Evolutionary conservation across 352 stramenopile species (phyloP).

Genomic region (Achlya hypogyna): DNA sequence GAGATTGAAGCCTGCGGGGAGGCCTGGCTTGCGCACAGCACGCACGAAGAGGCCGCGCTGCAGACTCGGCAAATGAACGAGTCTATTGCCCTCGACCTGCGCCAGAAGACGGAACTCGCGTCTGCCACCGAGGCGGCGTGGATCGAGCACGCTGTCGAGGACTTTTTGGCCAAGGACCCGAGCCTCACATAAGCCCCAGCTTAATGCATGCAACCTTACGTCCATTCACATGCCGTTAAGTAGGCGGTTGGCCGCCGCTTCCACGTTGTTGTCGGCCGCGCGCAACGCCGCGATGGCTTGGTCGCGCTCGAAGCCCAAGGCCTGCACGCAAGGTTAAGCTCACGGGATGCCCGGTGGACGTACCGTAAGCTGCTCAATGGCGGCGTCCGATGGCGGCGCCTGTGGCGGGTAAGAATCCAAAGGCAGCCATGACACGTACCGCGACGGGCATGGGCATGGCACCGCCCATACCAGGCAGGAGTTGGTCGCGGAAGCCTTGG

Average conservation of each 20-base stretch:
- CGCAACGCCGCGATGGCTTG: conserved; percentile 59
- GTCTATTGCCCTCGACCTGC: background rate
- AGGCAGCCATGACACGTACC: background rate
- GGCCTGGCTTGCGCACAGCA: background rate
- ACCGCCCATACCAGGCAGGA: conserved; percentile 45
- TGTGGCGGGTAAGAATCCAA: background rate
- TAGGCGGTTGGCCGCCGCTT: conserved; percentile 73
- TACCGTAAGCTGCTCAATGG: conserved; percentile 74
- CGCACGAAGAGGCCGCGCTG: background rate
- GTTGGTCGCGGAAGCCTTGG: conserved; percentile 73
- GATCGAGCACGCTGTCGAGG: background rate
- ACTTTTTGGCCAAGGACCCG: background rate
- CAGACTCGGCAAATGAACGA: background rate
- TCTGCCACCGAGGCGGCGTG: background rate
- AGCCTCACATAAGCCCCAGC: background rate
- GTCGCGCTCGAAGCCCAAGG: conserved; percentile 63
- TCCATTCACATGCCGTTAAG: conserved; percentile 49
- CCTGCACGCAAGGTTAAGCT: conserved; percentile 31
- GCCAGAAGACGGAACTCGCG: background rate
- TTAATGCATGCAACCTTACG: background rate
- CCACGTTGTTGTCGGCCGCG: conserved; percentile 76
- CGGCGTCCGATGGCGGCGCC: conserved; percentile 56
- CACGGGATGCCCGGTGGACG: conserved; percentile 19
- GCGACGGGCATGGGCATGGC: background rate
- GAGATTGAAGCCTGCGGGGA: background rate